Evolutionary conservation across 1,139 yeast species (phyloP).

Genomic region (Geotrichum fermentans): DNA sequence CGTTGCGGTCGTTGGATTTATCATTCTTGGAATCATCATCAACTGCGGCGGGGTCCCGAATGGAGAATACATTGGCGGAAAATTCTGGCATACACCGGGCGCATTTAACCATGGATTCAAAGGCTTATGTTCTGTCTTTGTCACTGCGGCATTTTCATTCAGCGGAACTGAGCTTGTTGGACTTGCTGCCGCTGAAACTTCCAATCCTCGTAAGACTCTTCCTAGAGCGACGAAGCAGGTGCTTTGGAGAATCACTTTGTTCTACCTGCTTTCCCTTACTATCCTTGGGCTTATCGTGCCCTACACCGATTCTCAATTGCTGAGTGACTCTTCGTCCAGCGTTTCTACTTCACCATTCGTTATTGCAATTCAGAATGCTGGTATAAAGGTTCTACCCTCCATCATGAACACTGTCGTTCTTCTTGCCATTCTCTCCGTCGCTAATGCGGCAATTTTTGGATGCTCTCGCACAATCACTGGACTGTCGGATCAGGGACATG

Average conservation of each 20-base stretch:
- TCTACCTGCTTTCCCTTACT: slow-evolving; percentile 56
- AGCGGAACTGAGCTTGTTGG: slow-evolving; percentile 80
- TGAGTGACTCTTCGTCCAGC: slow-evolving; percentile 45
- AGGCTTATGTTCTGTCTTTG: slow-evolving; percentile 75
- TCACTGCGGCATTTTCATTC: slow-evolving; percentile 80
- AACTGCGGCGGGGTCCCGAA: slow-evolving; percentile 66
- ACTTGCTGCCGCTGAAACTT: slow-evolving; percentile 77
- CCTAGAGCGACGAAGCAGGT: slow-evolving; percentile 67
- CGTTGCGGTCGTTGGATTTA: slow-evolving; percentile 58
- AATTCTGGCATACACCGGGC: slow-evolving; percentile 61
- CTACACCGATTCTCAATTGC: slow-evolving; percentile 49
- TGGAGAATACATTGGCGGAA: slow-evolving; percentile 55
- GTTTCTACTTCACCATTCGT: slow-evolving; percentile 71
- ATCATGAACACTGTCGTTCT: slow-evolving; percentile 70
- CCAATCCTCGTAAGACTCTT: slow-evolving; percentile 60
- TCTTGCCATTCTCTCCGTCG: slow-evolving; percentile 66
- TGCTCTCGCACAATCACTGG: slow-evolving; percentile 80
- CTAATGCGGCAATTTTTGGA: slow-evolving; percentile 72
- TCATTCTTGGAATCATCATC: slow-evolving; percentile 53
- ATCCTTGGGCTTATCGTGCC: slow-evolving; percentile 65
- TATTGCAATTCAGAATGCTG: slow-evolving; percentile 56
- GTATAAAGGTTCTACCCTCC: slow-evolving; percentile 58
- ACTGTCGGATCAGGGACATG: slow-evolving; percentile 74
- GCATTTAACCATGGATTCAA: slow-evolving; percentile 63
- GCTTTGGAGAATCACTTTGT: slow-evolving; percentile 64